Conservation (phyloP, 768 basidiomycete species). For the Lactarius indigo region DNA sequence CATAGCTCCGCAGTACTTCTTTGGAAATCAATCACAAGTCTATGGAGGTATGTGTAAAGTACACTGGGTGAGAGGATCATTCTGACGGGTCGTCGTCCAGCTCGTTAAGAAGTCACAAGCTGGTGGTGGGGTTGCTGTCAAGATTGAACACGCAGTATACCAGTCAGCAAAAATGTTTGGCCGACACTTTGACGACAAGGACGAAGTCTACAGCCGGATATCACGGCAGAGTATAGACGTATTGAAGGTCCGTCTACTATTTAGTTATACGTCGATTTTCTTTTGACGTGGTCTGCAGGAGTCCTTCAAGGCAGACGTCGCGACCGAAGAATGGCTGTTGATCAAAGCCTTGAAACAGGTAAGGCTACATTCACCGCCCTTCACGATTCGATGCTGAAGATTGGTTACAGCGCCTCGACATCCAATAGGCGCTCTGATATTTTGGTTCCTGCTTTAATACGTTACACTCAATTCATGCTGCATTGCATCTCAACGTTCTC, state of each 20-base stretch:
- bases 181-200: conserved; percentile 93
- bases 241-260: conserved; percentile 62
- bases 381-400: background rate
- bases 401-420: conserved; percentile 36
- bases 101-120: conserved; percentile 90
- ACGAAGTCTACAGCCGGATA: conserved; percentile 88
- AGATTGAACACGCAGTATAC: conserved; percentile 97
- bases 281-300: conserved; percentile 42
- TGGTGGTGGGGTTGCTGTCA: conserved; percentile 96
- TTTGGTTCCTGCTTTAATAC: background rate
- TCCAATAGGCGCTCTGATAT: conserved; percentile 28
- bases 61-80: background rate
- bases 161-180: conserved; percentile 95
- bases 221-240: conserved; percentile 93
- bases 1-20: conserved; percentile 61
- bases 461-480: background rate
- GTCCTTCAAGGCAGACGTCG: conserved; percentile 85
- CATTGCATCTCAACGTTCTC: background rate
- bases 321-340: conserved; percentile 89
- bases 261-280: background rate
- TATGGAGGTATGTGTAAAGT: conserved; percentile 54
- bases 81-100: conserved; percentile 36
- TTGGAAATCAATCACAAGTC: conserved; percentile 97
- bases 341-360: conserved; percentile 86
- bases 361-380: conserved; percentile 28